Percentiles rank a stretch among this genome's conserved stretches.
Evolutionary conservation across 805 yeast genomes (phyloP).

Genomic region (Nadsonia fulvescens): DNA sequence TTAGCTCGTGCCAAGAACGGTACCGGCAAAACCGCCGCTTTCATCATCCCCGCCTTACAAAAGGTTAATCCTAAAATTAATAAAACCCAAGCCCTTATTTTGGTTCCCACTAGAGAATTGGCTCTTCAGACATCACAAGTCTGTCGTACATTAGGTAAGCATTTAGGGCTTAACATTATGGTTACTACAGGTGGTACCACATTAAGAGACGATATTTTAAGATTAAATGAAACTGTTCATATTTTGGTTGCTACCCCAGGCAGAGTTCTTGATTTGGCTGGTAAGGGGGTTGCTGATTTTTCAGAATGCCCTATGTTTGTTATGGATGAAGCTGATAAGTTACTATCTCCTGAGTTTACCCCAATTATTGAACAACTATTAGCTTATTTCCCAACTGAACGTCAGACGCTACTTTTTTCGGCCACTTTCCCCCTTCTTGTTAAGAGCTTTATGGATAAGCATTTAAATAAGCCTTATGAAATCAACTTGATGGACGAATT

Average conservation of each 20-base stretch:
- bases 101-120: constrained; percentile 95
- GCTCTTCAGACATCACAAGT: constrained; percentile 97
- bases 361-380: constrained; percentile 75
- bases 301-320: constrained; percentile 74
- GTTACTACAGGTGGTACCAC: constrained; percentile 97
- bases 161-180: constrained; percentile 83
- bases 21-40: constrained; percentile 97
- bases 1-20: constrained; percentile 97
- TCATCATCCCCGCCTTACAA: constrained; percentile 83
- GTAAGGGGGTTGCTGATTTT: constrained; percentile 73
- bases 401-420: constrained; percentile 75
- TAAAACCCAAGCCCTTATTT: constrained; percentile 78
- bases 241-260: constrained; percentile 96
- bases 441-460: constrained; percentile 79
- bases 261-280: constrained; percentile 84
- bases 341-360: constrained; percentile 81
- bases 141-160: constrained; percentile 87
- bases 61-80: constrained; percentile 67
- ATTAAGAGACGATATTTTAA: constrained; percentile 80
- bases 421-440: constrained; percentile 96
- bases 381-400: constrained; percentile 55
- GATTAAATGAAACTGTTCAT: constrained; percentile 87
- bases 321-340: constrained; percentile 98
- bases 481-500: constrained; percentile 95
- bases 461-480: constrained; percentile 81